Percentiles rank a stretch among this genome's conserved stretches.
These are phyloP conservation scores for Sistotremastrum suecicum DNA, from an alignment of 768 basidiomycete species.

Conservation along the genomic window DNA sequence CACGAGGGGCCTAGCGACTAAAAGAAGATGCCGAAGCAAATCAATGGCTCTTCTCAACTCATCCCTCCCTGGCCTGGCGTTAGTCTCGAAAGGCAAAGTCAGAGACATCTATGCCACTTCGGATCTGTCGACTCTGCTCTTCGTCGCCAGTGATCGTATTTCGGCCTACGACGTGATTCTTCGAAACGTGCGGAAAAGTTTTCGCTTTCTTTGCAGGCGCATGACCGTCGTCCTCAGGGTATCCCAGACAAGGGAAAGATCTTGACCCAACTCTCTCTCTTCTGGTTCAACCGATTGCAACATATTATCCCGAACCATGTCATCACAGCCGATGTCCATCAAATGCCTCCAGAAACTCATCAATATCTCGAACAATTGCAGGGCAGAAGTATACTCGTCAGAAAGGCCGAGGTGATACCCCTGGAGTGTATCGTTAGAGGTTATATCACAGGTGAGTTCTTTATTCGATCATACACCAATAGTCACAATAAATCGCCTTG, in stretches of 20 bases:
- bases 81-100: conserved; percentile 88
- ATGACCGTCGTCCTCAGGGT: conserved; percentile 38
- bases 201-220: conserved; percentile 1
- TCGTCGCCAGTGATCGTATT: conserved; percentile 91
- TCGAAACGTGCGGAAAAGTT: conserved; percentile 54
- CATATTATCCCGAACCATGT: conserved; percentile 84
- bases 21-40: too few species aligned
- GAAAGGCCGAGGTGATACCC: conserved; percentile 75
- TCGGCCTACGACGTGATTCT: conserved; percentile 95
- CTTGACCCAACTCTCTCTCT: conserved; percentile 79
- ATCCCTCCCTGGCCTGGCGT: conserved; percentile 1
- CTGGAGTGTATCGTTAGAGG: conserved; percentile 94
- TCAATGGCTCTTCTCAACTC: too few species aligned
- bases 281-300: conserved; percentile 84
- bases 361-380: conserved; percentile 65
- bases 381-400: conserved; percentile 84
- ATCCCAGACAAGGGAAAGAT: conserved; percentile 90
- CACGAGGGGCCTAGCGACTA: too few species aligned
- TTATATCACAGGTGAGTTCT: conserved; percentile 74
- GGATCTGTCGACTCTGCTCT: conserved; percentile 64
- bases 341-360: conserved; percentile 72
- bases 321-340: conserved; percentile 56
- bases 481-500: not conserved
- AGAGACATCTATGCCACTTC: conserved; percentile 70
- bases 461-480: conserved; percentile 1